Evolutionary conservation across 345 rosid species (phyloP).

Genomic region (Fremontodendron californicum): DNA sequence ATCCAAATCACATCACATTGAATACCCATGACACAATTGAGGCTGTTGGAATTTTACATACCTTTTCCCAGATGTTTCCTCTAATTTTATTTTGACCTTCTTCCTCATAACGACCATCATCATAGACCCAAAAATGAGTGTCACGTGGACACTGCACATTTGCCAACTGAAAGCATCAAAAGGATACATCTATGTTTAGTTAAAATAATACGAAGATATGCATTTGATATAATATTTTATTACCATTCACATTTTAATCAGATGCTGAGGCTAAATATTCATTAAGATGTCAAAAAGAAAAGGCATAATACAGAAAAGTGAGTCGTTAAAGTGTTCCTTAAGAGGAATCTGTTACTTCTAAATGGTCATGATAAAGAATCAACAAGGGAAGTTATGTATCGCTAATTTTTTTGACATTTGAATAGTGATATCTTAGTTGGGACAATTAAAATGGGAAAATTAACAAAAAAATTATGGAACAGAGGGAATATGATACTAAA

Average conservation of each 20-base stretch:
- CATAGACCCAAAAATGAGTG: slow-evolving; percentile 85
- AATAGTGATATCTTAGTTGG: neutral
- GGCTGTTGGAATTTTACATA: slow-evolving; percentile 18
- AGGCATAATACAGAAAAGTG: neutral
- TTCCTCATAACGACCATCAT: slow-evolving; percentile 82
- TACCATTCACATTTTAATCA: neutral
- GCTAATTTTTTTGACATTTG: too few species aligned
- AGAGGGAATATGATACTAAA: neutral
- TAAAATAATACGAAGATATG: neutral
- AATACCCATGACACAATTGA: slow-evolving; percentile 5
- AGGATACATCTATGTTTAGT: slow-evolving; percentile 3
- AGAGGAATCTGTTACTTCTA: too few species aligned
- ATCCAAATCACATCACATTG: slow-evolving; percentile 24
- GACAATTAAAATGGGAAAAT: neutral
- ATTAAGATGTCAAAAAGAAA: neutral
- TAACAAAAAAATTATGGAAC: too few species aligned
- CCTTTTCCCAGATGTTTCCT: slow-evolving; percentile 91
- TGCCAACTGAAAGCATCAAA: slow-evolving; percentile 49
- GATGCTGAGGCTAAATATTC: neutral
- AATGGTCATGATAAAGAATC: too few species aligned
- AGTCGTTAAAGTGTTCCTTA: too few species aligned
- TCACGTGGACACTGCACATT: slow-evolving; percentile 78
- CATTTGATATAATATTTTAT: neutral
- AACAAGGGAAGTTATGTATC: neutral
- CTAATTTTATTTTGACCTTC: slow-evolving; percentile 81